Base-by-base conservation (phyloP, 2,329 filamentous ascomycete genomes). In the Sporothrix pseudoabietina region DNA sequence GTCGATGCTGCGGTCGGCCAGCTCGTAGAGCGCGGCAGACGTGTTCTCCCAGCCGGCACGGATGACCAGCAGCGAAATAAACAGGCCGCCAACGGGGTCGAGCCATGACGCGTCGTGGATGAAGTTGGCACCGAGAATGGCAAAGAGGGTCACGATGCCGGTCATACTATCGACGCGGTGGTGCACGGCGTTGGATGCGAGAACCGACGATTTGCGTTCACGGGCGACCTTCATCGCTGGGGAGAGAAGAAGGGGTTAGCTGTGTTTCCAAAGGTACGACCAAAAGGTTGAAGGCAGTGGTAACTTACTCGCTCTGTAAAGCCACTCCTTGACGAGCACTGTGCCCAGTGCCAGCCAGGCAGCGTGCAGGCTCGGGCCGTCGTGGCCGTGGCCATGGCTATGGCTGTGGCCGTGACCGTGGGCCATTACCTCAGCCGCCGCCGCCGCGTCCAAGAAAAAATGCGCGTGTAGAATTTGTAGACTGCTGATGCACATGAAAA, bases 91-190 rank as follows among this genome's bases (percentile, higher is more conserved):
- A 41, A 98, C 92, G 10, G 96, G 94, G 81, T 99, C 96, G 69
- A 98, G 86, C 94, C 96, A 98, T 41, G 92, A 89, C 71, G 95
- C 94, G 78, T 94, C 91, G 73, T 91, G 87, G 76, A 98, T 87
- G 71, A 97, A 86, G 81, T 98, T 97, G 66, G 94, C 94, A 61
- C 94, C 94, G 22, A 94, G 89, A 78, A 99, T 97, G 32, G 93
- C 95, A 73, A 92, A 86, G 41, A 98, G 87, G 1, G 96, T 97
- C 72, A 98, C 96, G 78, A 98, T 92, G 76, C 95, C 95, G 1
- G 96, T 99, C 73, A 98, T 87, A 74, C 94, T 97, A 82, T 99
- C 96, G 80, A 99, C 91, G 75, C 96, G 93, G 84, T 98, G 96
- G 83, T 99, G 96, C 77, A 98, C 88, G 74, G 96, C 95, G 80